These are phyloP conservation scores for Salix udensis DNA, from an alignment of 345 rosid genomes.

Conservation along the genomic window DNA sequence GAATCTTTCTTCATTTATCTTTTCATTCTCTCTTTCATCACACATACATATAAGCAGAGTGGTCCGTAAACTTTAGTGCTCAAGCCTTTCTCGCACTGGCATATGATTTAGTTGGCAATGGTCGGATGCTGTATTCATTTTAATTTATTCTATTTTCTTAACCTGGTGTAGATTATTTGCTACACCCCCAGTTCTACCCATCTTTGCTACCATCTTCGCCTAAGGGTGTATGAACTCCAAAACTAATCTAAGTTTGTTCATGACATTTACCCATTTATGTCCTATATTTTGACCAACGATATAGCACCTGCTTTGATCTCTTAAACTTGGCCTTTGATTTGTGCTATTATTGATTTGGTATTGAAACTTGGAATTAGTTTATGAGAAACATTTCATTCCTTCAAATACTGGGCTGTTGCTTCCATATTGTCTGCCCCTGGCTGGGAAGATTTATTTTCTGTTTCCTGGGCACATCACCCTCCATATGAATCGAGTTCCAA, in stretches of 20 bases:
- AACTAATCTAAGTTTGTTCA: neutral
- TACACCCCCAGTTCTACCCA: neutral
- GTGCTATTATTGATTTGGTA: neutral
- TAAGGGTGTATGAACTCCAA: neutral
- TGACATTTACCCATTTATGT: neutral
- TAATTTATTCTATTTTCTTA: neutral
- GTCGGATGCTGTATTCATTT: constrained; percentile 1
- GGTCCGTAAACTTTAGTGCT: constrained; percentile 32
- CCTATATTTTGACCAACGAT: neutral
- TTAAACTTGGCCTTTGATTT: neutral
- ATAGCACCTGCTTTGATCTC: neutral
- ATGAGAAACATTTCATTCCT: no score
- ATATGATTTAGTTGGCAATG: constrained; percentile 18
- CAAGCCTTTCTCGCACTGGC: constrained; percentile 21
- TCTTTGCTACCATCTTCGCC: neutral
- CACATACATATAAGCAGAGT: constrained; percentile 27
- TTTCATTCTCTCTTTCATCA: constrained; percentile 3
- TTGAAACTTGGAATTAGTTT: neutral
- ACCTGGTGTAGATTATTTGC: neutral
- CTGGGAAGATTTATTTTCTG: neutral
- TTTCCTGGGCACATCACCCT: neutral
- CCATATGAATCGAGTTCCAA: neutral
- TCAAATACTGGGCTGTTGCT: no score
- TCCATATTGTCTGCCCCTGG: no score
- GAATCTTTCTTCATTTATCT: constrained; percentile 24